Conservation (phyloP, 2,329 filamentous ascomycete species). For the Diplodia mutila region DNA sequence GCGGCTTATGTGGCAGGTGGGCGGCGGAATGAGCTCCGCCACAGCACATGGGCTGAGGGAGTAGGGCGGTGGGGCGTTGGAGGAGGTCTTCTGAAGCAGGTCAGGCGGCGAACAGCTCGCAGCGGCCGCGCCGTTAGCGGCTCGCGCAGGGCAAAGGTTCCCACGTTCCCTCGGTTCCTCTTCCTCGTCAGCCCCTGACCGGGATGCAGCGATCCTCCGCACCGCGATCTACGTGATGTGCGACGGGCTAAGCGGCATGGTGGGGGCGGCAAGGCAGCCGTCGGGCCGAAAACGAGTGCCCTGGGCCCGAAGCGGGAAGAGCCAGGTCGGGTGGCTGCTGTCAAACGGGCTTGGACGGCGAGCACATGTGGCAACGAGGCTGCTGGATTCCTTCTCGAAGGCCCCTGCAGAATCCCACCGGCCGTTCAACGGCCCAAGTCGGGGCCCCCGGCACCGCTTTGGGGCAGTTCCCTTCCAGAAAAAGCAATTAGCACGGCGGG, state of each 20-base stretch:
- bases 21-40: neutral
- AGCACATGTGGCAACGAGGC: too few relatives aligned
- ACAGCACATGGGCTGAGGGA: neutral
- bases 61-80: neutral
- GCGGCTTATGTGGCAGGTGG: neutral
- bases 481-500: neutral
- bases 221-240: conserved; percentile 2
- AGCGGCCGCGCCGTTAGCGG: neutral
- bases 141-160: neutral
- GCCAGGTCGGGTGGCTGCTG: neutral
- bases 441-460: neutral
- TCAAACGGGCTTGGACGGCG: neutral
- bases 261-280: neutral
- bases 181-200: neutral
- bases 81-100: neutral
- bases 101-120: neutral
- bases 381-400: neutral
- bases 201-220: conserved; percentile 10
- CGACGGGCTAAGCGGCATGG: neutral
- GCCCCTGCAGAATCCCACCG: neutral
- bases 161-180: too few relatives aligned
- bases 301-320: neutral
- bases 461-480: neutral
- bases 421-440: neutral
- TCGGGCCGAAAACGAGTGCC: neutral